Percentiles rank a stretch among this genome's conserved stretches.
phyloP scores from a whole-genome alignment of 1,284 basidiomycete species.

The Moesziomyces antarcticus region DNA sequence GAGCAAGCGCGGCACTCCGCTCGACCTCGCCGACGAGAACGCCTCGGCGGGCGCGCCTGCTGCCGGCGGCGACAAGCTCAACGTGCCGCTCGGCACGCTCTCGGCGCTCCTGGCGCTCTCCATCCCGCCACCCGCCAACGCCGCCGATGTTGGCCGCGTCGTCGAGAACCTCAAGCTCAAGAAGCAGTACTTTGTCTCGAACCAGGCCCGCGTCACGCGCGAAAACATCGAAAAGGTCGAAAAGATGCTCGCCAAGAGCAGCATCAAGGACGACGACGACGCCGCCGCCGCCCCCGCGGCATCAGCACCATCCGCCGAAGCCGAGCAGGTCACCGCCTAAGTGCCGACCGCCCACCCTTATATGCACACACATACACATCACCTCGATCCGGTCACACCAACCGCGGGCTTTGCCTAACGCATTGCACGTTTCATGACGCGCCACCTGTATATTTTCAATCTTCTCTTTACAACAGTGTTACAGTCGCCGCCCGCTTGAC shows the following conservation, averaged over 20 bases:
- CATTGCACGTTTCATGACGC: neutral
- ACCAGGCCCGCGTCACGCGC: conserved; percentile 72
- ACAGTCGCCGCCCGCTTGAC: too few species aligned
- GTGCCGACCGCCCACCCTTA: too few species aligned
- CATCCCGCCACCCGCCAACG: conserved; percentile 86
- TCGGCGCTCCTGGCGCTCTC: conserved; percentile 87
- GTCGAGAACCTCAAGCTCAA: conserved; percentile 92
- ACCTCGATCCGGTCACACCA: neutral
- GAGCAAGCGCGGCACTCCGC: conserved; percentile 48
- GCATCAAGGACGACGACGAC: conserved; percentile 20
- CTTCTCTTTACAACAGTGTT: neutral
- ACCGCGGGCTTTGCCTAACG: neutral
- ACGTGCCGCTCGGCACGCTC: conserved; percentile 86
- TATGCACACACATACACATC: neutral
- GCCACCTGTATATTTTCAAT: neutral
- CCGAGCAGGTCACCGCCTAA: neutral
- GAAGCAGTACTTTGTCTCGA: conserved; percentile 88
- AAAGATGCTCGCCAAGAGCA: conserved; percentile 52
- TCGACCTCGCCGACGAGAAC: conserved; percentile 43
- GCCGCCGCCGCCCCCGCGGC: neutral
- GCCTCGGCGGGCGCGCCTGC: conserved; percentile 47
- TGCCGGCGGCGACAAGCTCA: conserved; percentile 71
- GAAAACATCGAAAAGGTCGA: conserved; percentile 66
- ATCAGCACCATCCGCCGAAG: neutral
- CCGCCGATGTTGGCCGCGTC: conserved; percentile 82